Evolutionary conservation across 352 stramenopile species (phyloP).

Genomic region (Globisporangium rhizosaccharum): DNA sequence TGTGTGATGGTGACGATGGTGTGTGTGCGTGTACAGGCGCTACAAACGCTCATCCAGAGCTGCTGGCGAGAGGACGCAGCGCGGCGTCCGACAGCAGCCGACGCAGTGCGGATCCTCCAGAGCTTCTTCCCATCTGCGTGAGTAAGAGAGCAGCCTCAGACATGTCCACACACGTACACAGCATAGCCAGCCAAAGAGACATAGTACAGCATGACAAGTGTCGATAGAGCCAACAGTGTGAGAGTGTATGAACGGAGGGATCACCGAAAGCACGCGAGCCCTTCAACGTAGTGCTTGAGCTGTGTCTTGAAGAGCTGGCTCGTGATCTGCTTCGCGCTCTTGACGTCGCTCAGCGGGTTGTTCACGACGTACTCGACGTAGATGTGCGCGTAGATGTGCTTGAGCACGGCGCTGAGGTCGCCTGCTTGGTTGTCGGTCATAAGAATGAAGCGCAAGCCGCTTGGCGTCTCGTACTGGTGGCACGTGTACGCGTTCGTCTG

Average conservation of each 20-base stretch:
- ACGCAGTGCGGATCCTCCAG: slow-evolving; percentile 36
- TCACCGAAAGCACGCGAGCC: slow-evolving; percentile 63
- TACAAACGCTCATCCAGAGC: slow-evolving; percentile 49
- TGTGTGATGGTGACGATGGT: not conserved
- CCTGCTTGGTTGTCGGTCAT: slow-evolving; percentile 87
- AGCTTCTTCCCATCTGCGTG: slow-evolving; percentile 36
- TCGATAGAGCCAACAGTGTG: not conserved
- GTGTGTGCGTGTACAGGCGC: slow-evolving; percentile 24
- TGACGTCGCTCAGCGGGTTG: slow-evolving; percentile 82
- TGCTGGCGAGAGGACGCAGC: slow-evolving; percentile 67
- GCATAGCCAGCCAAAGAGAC: not conserved
- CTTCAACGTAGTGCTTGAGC: slow-evolving; percentile 74
- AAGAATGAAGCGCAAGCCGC: slow-evolving; percentile 87
- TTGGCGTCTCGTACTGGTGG: slow-evolving; percentile 89
- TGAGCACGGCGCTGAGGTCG: slow-evolving; percentile 75
- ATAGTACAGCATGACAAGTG: too few relatives aligned
- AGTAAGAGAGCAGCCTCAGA: not conserved
- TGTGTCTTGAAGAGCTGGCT: slow-evolving; percentile 73
- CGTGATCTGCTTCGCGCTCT: slow-evolving; percentile 65
- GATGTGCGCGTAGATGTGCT: slow-evolving; percentile 86
- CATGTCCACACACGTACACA: not conserved
- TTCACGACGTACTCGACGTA: slow-evolving; percentile 90
- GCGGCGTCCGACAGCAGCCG: slow-evolving; percentile 34
- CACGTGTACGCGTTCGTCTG: slow-evolving; percentile 89
- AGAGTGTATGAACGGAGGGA: not conserved